Base-by-base conservation (phyloP, 1,139 yeast species). In the Pichia inconspicua region DNA sequence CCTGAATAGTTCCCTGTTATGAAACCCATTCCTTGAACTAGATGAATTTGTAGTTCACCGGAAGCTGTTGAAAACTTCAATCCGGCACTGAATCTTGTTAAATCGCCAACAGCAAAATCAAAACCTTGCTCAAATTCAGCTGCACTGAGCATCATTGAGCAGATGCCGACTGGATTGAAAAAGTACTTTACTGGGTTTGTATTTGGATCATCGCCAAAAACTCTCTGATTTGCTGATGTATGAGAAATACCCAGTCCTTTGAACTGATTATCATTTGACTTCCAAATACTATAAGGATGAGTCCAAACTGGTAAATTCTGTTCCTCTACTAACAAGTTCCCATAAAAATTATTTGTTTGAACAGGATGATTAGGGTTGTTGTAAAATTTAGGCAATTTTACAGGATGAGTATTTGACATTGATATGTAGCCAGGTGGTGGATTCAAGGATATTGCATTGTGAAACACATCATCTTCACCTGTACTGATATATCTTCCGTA, bases 301-400 rank as follows among this genome's bases (percentile, higher is more conserved):
- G 95, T 78, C 82, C 86, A 87, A 5, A 82, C 76, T 54, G 76
- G 83, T 47, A 77, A 67, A 11, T 76, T 74, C 60, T 85, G 92
- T 40, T 69, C 67, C 1, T 74, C 92, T 25, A 89, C 74, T 52
- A 87, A 67, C 62, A 88, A 68, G 65, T 89, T 89, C 10, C 86
- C 83, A 63, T 84, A 88, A 65, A 87, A 89, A 63, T 88, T 87
- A 68, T 89, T 89, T 19, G 97, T 88, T 54, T 80, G 79, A 43
- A 80, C 73, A 7, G 95, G 87, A 8, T 22, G 34, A 15, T 61
- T 66, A 2, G 41, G 41, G 41, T 56, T 53, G 39, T 52, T 48
- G 40, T 70, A 69, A 43, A 70, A 68, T 12, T 58, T 57, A 22
- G 76, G 89, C 66, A 69, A 66, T 41, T 64, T 66, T 45, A 73